Base-by-base conservation (phyloP, 139 green algal genomes). In the Micractinium sp. region DNA sequence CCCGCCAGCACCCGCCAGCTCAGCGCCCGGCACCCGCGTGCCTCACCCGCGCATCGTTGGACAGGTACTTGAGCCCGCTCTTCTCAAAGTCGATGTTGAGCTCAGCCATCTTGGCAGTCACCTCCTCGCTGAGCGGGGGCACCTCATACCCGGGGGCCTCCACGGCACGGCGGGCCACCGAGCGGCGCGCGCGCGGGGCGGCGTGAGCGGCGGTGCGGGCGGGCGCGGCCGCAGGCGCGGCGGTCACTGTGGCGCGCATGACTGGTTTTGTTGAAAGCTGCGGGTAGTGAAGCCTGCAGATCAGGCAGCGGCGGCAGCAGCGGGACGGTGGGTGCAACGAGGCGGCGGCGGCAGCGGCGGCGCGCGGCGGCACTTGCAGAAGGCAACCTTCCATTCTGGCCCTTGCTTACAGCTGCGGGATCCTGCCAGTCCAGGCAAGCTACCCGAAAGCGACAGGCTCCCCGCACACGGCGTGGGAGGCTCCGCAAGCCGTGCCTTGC, bases 21-120 rank as follows among this genome's bases (percentile, higher is more conserved):
- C 22, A 60, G 35, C 47, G 47, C 47, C 47, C 47, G 47, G 5
- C 47, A 67, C 12, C 25, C 20, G 2, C 3, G 22, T 29, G 2
- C 18, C 92, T 87, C 47, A 94, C 89, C 73, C 92, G 88, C 12
- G 94, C 95, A 1, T 93, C 92, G 66, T 97, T 91, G 35, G 92
- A 74, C 33, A 97, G 87, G 76, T 95, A 93, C 90, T 93, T 94
- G 7, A 97, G 92, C 2, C 94, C 94, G 66, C 84, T 91, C 25
- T 35, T 85, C 35, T 93, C 91, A 31, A 92, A 89, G 63, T 95
- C 93, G 47, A 89, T 66, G 13, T 83, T 87, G 19, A 80, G 35
- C 73, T 92, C 91, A 9, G 86, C 86, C 73, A 93, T 75, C 47
- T 88, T 88, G 7, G 80, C 73, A 75, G 88, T 78, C 20, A 93